Evolutionary conservation across 2,329 filamentous ascomycete species (phyloP), one percentile per base, ranked within the genome.

Genomic region (Pleoardoris graminearum): DNA sequence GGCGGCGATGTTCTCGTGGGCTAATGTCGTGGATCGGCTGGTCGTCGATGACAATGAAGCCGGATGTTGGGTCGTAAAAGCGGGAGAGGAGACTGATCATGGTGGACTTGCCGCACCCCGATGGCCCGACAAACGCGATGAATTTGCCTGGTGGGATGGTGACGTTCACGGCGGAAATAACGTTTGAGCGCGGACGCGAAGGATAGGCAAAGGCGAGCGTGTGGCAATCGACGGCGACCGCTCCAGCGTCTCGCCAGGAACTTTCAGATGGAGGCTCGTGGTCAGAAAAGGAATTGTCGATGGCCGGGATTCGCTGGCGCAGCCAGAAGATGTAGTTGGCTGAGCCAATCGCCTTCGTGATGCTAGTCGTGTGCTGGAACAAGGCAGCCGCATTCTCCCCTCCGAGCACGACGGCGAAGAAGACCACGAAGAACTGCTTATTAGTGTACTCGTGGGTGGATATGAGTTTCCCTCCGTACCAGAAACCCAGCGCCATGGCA

Each of bases 321-420:
- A 79, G 66, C 73, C 75, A 75, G 30, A 78, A 71, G 11, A 79
- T 64, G 54, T 78, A 78, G 52, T 79, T 79, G 4, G 92, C 91
- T 0, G 93, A 90, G 52, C 91, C 88, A n/a, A 96, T 80, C 0
- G 93, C 91, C 76, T 97, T 97, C 61, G 91, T 90, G 89, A 97
- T 95, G 65, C 97, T 93, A 0, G 93, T 92, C 0, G 93, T 90
- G 67, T 97, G 97, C 0, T 88, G 89, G 76, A 97, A 97, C 4
- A 8, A 16, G 11, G 7, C 4, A 7, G 30, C 6, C 7, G 30
- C 30, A 4, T 6, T 5, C 14, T 33, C 11, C 7, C 30, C 30
- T 8, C 11, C 7, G 12, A 14, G 14, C 11, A 33, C 4, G 6
- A 33, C 30, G 4, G 11, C 4, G 5, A n/a, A 8, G n/a, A 33